Percentiles rank a stretch among this genome's conserved stretches.
Evolutionary conservation across 1,284 basidiomycete genomes (phyloP).

Genomic region (Cutaneotrichosporon arboriforme): DNA sequence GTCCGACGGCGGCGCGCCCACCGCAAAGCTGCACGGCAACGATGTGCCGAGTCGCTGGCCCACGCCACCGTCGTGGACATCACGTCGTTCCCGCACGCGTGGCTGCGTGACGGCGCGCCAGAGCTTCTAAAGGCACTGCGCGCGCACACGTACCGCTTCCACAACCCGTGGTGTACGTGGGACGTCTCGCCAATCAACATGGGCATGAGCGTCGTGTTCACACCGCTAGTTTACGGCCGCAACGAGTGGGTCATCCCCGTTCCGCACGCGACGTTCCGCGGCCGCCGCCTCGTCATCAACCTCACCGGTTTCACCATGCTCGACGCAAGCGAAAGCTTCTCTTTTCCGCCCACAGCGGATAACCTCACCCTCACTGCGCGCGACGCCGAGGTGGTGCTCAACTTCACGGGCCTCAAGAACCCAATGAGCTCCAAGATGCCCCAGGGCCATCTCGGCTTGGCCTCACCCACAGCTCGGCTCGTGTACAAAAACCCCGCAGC

Average conservation of each 20-base stretch:
- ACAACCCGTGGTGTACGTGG: neutral
- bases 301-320: neutral
- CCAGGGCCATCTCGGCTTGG: neutral
- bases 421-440: neutral
- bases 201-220: neutral
- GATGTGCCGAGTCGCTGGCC: neutral
- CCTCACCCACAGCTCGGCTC: neutral
- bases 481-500: neutral
- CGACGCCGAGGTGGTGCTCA: slow-evolving; percentile 11
- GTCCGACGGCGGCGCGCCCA: neutral
- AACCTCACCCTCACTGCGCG: neutral
- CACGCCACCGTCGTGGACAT: neutral
- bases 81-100: neutral
- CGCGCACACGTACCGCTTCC: neutral
- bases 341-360: neutral
- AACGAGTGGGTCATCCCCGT: neutral
- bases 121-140: neutral
- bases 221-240: neutral
- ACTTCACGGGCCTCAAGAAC: neutral
- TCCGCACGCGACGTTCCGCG: neutral
- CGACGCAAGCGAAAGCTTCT: neutral
- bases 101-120: neutral
- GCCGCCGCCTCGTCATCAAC: neutral
- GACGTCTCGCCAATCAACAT: neutral
- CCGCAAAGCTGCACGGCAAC: neutral